Evolutionary conservation across 1,139 yeast genomes (phyloP).

Genomic region (Sugiyamaella grinbergsii): DNA sequence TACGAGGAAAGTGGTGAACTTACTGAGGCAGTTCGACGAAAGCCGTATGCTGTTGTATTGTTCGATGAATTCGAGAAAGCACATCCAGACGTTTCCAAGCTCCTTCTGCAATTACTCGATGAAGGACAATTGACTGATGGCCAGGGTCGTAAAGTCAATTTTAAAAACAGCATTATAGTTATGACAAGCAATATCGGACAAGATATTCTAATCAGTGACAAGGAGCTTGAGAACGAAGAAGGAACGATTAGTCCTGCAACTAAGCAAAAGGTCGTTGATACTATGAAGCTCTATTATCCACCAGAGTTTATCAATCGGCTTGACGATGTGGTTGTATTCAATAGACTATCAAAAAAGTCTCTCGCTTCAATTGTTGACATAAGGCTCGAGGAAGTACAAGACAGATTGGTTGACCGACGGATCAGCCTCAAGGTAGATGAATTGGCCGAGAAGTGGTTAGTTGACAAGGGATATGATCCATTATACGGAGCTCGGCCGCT

Average conservation of each 20-base stretch:
- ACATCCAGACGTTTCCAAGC: slow-evolving; percentile 87
- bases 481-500: slow-evolving; percentile 94
- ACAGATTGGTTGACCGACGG: slow-evolving; percentile 75
- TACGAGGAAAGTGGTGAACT: slow-evolving; percentile 92
- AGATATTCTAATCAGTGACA: slow-evolving; percentile 73
- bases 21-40: slow-evolving; percentile 93
- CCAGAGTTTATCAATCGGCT: slow-evolving; percentile 94
- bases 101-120: slow-evolving; percentile 86
- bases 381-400: slow-evolving; percentile 75
- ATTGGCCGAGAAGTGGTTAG: slow-evolving; percentile 70
- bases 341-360: slow-evolving; percentile 75
- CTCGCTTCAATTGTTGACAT: slow-evolving; percentile 80
- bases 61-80: slow-evolving; percentile 98
- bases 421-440: slow-evolving; percentile 60
- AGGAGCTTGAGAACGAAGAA: slow-evolving; percentile 49
- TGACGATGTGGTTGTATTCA: slow-evolving; percentile 88
- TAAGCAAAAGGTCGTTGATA: slow-evolving; percentile 61
- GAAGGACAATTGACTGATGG: slow-evolving; percentile 95
- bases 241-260: slow-evolving; percentile 53
- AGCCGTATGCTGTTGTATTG: slow-evolving; percentile 88
- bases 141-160: slow-evolving; percentile 91
- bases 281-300: slow-evolving; percentile 73
- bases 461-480: slow-evolving; percentile 86
- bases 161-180: slow-evolving; percentile 91
- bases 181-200: slow-evolving; percentile 98